These are phyloP conservation scores for Ophidiomyces ophidiicola DNA, from an alignment of 2,329 filamentous ascomycete species.

Conservation along the genomic window DNA sequence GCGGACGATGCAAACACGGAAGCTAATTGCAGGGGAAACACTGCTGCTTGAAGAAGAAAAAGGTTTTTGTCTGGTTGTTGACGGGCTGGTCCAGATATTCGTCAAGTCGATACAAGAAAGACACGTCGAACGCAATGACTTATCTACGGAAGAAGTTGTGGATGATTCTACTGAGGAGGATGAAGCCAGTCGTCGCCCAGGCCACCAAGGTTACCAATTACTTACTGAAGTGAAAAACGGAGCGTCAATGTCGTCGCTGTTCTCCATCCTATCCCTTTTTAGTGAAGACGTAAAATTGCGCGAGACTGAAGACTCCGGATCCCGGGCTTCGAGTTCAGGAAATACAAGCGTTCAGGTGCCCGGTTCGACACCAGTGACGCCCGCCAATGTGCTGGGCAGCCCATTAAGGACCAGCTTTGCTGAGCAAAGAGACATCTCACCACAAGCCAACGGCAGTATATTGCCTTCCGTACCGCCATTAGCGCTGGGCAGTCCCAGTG, in stretches of 20 bases:
- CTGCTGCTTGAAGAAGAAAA: slow-evolving; percentile 94
- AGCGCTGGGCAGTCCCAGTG: slow-evolving; percentile 39
- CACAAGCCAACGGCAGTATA: slow-evolving; percentile 21
- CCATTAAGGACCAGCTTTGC: slow-evolving; percentile 19
- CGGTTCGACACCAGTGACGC: slow-evolving; percentile 31
- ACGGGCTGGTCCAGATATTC: slow-evolving; percentile 93
- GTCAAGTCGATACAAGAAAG: slow-evolving; percentile 65
- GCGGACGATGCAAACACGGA: slow-evolving; percentile 93
- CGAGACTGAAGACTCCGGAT: slow-evolving; percentile 46
- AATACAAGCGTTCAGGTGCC: slow-evolving; percentile 22
- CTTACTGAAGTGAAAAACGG: slow-evolving; percentile 96
- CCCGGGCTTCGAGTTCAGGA: slow-evolving; percentile 26
- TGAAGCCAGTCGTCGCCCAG: slow-evolving; percentile 50
- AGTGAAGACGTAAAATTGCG: slow-evolving; percentile 84
- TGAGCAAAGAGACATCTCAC: slow-evolving; percentile 14
- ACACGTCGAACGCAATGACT: slow-evolving; percentile 31
- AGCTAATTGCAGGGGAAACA: slow-evolving; percentile 91
- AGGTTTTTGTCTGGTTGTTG: slow-evolving; percentile 92
- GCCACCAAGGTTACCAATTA: slow-evolving; percentile 79
- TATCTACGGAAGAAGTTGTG: slow-evolving; percentile 31
- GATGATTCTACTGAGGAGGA: slow-evolving; percentile 30
- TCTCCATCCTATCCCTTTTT: slow-evolving; percentile 86
- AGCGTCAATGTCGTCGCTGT: slow-evolving; percentile 94
- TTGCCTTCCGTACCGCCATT: slow-evolving; percentile 61
- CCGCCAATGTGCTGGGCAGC: slow-evolving; percentile 22